These are phyloP conservation scores for Ogataea salicorniae DNA, from an alignment of 805 yeast species.

Conservation along the genomic window DNA sequence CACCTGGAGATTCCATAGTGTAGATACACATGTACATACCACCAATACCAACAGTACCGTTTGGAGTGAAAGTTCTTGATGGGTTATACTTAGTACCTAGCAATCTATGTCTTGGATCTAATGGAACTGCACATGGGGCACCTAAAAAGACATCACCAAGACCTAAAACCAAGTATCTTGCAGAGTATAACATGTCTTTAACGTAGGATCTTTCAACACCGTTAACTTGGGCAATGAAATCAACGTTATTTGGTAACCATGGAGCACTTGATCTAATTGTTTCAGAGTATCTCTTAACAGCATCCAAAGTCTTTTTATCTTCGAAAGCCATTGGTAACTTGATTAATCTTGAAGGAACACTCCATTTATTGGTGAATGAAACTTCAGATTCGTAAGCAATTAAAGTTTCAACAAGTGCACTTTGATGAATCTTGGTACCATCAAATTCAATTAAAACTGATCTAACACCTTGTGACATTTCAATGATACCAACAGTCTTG, in stretches of 20 bases:
- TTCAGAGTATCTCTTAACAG: conserved; percentile 87
- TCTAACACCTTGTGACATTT: conserved; percentile 96
- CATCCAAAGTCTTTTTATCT: conserved; percentile 81
- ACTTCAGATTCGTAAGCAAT: conserved; percentile 73
- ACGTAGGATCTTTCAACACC: conserved; percentile 73
- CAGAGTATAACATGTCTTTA: conserved; percentile 78
- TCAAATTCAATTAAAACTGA: conserved; percentile 87
- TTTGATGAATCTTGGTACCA: conserved; percentile 57
- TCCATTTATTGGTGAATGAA: conserved; percentile 73
- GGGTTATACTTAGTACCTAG: conserved; percentile 95
- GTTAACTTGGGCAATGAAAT: conserved; percentile 86
- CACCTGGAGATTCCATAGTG: conserved; percentile 98
- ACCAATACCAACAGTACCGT: conserved; percentile 97
- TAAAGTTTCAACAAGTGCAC: conserved; percentile 54
- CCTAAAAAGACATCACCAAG: conserved; percentile 97
- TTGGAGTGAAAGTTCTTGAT: conserved; percentile 91
- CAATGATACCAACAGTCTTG: conserved; percentile 75
- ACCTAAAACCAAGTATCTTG: conserved; percentile 88
- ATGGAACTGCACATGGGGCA: conserved; percentile 97
- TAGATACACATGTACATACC: conserved; percentile 99
- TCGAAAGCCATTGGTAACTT: conserved; percentile 95
- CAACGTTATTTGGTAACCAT: conserved; percentile 97
- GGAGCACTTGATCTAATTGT: conserved; percentile 93
- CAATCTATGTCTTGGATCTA: conserved; percentile 92
- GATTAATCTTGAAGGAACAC: conserved; percentile 74